Percentiles rank a stretch among this genome's conserved stretches.
Evolutionary conservation across 192 early-diverging fungal genomes (phyloP).

Genomic region (Coemansia pectinata): DNA sequence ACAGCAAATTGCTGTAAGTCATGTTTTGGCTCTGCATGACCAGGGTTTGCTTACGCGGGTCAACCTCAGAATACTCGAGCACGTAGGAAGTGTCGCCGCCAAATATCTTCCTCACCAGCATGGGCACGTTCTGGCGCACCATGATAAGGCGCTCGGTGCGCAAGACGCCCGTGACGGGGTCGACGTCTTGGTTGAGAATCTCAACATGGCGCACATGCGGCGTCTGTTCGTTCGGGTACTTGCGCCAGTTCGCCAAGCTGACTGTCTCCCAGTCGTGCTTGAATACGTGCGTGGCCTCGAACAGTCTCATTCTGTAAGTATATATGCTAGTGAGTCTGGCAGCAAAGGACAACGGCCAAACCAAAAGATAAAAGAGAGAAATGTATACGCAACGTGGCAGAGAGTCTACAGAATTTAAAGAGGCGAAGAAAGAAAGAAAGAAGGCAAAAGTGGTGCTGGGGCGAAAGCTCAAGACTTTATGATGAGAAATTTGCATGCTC

Average conservation of each 20-base stretch:
- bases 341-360: neutral
- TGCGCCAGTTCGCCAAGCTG: constrained; percentile 88
- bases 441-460: neutral
- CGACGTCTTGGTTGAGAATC: constrained; percentile 77
- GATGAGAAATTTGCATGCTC: neutral
- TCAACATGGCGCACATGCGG: constrained; percentile 92
- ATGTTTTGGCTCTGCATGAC: constrained; percentile 84
- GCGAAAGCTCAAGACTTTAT: neutral
- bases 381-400: neutral
- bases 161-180: constrained; percentile 81
- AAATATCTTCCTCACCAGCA: constrained; percentile 67
- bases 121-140: constrained; percentile 82
- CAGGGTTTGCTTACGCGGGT: constrained; percentile 71
- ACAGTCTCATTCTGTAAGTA: constrained; percentile 75
- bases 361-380: constrained; percentile 1
- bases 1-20: constrained; percentile 79
- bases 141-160: constrained; percentile 90
- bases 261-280: constrained; percentile 82
- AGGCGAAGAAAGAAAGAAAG: constrained; percentile 6
- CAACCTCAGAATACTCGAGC: constrained; percentile 85
- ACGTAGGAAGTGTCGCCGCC: constrained; percentile 80
- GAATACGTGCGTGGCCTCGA: constrained; percentile 77
- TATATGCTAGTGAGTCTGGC: neutral
- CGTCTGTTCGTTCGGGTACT: constrained; percentile 95
- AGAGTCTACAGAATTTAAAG: neutral